phyloP scores from a whole-genome alignment of 495 filamentous ascomycete genomes.

The Platismatia glauca region DNA sequence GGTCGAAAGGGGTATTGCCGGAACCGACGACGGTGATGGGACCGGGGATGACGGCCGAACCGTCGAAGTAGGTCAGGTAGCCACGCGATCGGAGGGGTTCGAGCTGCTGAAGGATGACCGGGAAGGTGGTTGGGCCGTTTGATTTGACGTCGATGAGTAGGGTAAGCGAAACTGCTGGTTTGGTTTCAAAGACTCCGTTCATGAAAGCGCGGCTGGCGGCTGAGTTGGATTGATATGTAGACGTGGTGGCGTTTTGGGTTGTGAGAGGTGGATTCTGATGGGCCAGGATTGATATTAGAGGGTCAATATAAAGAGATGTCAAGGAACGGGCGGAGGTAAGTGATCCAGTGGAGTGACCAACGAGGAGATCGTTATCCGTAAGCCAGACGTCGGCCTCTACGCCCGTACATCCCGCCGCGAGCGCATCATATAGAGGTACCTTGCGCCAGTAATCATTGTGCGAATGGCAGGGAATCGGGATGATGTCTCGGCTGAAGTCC shows the following conservation, averaged over 20 bases:
- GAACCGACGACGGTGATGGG: slow-evolving; percentile 64
- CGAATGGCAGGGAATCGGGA: slow-evolving; percentile 53
- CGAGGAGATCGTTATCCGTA: slow-evolving; percentile 35
- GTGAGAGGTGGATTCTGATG: slow-evolving; percentile 37
- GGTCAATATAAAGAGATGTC: slow-evolving; percentile 53
- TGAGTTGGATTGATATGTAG: too few species aligned
- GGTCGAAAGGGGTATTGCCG: slow-evolving; percentile 51
- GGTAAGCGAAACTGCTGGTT: slow-evolving; percentile 24
- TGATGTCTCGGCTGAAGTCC: slow-evolving; percentile 50
- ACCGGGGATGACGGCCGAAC: slow-evolving; percentile 35
- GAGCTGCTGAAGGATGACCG: slow-evolving; percentile 39
- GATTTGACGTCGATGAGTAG: slow-evolving; percentile 38
- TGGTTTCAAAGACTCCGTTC: slow-evolving; percentile 54
- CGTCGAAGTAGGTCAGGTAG: slow-evolving; percentile 50
- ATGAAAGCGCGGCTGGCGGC: slow-evolving; percentile 25
- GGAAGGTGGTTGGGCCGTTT: slow-evolving; percentile 39
- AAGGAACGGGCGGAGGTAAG: slow-evolving; percentile 50
- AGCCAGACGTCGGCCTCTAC: slow-evolving; percentile 71
- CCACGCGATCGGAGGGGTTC: slow-evolving; percentile 46
- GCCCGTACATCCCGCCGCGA: slow-evolving; percentile 49
- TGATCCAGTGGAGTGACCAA: slow-evolving; percentile 49
- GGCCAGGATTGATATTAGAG: slow-evolving; percentile 49
- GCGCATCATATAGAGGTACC: slow-evolving; percentile 47
- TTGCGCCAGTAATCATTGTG: slow-evolving; percentile 63
- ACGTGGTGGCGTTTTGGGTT: background rate